Percentiles rank a stretch among this genome's conserved stretches.
phyloP scores from a whole-genome alignment of 495 filamentous ascomycete genomes.

The Tetracladium setigerum region DNA sequence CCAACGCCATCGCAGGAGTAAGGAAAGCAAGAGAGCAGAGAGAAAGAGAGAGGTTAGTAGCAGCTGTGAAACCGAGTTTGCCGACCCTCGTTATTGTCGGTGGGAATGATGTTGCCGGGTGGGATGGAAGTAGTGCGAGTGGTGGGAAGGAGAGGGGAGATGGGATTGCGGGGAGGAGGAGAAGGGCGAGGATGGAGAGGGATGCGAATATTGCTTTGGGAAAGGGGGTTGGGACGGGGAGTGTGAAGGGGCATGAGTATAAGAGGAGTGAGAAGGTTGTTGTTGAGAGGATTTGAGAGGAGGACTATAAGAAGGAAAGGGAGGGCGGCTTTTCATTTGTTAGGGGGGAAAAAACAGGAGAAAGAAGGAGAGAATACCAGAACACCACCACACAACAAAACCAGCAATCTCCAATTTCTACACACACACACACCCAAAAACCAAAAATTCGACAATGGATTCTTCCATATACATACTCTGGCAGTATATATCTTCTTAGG shows the following conservation, averaged over 20 bases:
- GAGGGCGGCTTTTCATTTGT: no score
- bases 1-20: no score
- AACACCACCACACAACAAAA: no score
- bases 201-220: conserved; percentile 26
- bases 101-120: conserved; percentile 5
- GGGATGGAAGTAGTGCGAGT: conserved; percentile 2
- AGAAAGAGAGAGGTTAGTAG: conserved; percentile 8
- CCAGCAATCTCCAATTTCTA: no score
- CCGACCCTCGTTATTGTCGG: conserved; percentile 19
- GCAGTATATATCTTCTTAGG: no score
- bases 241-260: conserved; percentile 22
- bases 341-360: no score
- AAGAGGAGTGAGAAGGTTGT: conserved; percentile 42
- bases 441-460: no score
- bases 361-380: no score
- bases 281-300: conserved; percentile 23
- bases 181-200: conserved; percentile 21
- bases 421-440: no score
- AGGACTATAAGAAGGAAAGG: no score
- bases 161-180: conserved; percentile 15
- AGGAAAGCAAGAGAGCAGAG: not conserved
- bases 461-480: no score
- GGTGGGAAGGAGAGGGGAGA: not conserved
- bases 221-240: conserved; percentile 29
- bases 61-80: conserved; percentile 14